phyloP scores from a whole-genome alignment of 2,329 filamentous ascomycete species.

The Botrytis pseudocinerea region DNA sequence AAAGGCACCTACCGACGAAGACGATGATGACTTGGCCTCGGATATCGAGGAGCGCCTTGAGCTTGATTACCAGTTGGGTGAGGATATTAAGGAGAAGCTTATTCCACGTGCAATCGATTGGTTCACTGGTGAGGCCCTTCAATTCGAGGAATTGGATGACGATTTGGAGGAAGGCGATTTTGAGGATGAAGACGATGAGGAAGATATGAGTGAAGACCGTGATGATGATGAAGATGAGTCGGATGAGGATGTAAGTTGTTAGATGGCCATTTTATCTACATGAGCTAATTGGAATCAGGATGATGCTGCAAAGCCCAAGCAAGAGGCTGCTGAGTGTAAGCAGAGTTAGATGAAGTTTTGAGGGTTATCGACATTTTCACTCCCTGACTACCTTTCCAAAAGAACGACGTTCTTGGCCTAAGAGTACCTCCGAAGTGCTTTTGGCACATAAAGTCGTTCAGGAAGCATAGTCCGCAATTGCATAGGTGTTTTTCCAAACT shows the following conservation, averaged over 20 bases:
- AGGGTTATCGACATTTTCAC: conserved; percentile 14
- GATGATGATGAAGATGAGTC: conserved; percentile 74
- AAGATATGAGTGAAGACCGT: conserved; percentile 82
- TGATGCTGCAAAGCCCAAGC: conserved; percentile 85
- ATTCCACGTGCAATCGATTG: conserved; percentile 98
- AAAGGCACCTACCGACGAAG: conserved; percentile 73
- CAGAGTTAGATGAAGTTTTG: conserved; percentile 65
- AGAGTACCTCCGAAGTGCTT: conserved; percentile 23
- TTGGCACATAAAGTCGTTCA: conserved; percentile 18
- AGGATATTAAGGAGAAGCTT: conserved; percentile 99
- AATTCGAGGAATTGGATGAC: conserved; percentile 89
- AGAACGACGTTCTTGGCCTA: conserved; percentile 12
- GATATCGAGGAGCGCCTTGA: conserved; percentile 98
- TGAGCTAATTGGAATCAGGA: conserved; percentile 57
- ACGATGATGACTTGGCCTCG: conserved; percentile 71
- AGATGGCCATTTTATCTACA: background rate
- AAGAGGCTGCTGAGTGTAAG: conserved; percentile 94
- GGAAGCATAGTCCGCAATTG: conserved; percentile 27
- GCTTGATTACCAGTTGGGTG: conserved; percentile 96
- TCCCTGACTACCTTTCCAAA: conserved; percentile 2
- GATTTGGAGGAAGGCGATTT: conserved; percentile 81
- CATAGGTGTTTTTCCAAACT: conserved; percentile 31
- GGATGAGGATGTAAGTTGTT: conserved; percentile 67
- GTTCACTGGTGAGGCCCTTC: conserved; percentile 98
- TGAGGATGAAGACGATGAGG: conserved; percentile 84